A percentile compares a stretch with the other conserved stretches of the same genome.
phyloP scores from a whole-genome alignment of 1,139 yeast genomes.

The Blastobotrys persicus region DNA sequence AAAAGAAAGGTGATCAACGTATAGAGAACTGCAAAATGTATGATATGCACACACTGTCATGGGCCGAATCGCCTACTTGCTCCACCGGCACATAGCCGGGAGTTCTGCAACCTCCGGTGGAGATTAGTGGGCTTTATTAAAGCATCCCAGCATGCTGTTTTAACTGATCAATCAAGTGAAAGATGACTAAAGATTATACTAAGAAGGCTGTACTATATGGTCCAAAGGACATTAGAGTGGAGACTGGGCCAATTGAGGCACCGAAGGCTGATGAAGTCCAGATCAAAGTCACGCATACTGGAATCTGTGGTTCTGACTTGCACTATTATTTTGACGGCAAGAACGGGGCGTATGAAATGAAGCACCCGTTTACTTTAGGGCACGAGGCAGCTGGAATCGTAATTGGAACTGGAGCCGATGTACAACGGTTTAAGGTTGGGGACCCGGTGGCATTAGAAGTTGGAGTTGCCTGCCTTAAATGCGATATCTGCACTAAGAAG shows the following conservation, averaged over 20 bases:
- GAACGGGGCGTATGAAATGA: neutral
- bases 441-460: conserved; percentile 63
- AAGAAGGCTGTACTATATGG: neutral
- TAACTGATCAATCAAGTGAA: neutral
- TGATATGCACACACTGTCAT: too few relatives aligned
- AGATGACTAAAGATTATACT: neutral
- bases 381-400: conserved; percentile 82
- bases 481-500: conserved; percentile 62
- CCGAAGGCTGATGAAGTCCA: neutral
- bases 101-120: neutral
- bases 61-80: too few relatives aligned
- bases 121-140: neutral
- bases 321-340: neutral
- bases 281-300: neutral
- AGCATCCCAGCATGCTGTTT: too few relatives aligned
- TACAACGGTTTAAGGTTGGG: conserved; percentile 57
- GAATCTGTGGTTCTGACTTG: neutral
- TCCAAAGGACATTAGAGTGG: neutral
- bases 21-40: too few relatives aligned
- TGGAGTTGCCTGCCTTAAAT: conserved; percentile 73
- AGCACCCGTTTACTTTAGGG: conserved; percentile 64
- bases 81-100: too few relatives aligned
- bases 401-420: conserved; percentile 63
- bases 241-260: neutral
- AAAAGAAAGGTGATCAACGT: too few relatives aligned